Percentiles rank a stretch among this genome's conserved stretches.
Conservation (phyloP, 1,284 basidiomycete species). For the Trametes hirsuta region DNA sequence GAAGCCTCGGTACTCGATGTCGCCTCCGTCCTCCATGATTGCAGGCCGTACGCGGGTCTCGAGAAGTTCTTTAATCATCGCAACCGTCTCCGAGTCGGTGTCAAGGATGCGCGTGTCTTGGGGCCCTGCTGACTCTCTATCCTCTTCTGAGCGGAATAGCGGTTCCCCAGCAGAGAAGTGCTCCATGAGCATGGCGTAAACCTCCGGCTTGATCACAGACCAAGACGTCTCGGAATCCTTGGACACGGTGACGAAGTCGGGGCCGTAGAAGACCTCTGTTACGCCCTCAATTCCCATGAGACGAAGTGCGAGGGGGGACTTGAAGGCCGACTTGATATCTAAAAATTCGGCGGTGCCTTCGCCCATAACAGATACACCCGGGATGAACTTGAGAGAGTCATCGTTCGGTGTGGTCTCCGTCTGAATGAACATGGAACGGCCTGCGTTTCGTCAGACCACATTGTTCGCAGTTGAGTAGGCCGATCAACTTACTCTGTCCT, state of each 20-base stretch:
- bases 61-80: constrained; percentile 98
- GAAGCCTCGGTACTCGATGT: constrained; percentile 84
- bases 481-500: constrained; percentile 26
- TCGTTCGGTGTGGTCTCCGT: constrained; percentile 98
- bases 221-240: constrained; percentile 89
- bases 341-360: constrained; percentile 91
- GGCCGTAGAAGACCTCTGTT: constrained; percentile 90
- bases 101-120: constrained; percentile 97
- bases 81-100: constrained; percentile 95
- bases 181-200: constrained; percentile 98
- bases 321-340: constrained; percentile 81
- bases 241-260: constrained; percentile 96
- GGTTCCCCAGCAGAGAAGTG: constrained; percentile 89
- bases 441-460: constrained; percentile 41
- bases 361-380: constrained; percentile 84
- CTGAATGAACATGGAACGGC: constrained; percentile 94
- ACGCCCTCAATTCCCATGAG: constrained; percentile 95
- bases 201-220: constrained; percentile 95
- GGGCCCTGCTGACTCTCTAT: constrained; percentile 79
- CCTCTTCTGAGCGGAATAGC: constrained; percentile 83
- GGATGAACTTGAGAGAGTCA: constrained; percentile 98
- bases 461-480: not conserved
- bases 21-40: constrained; percentile 95
- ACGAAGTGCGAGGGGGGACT: constrained; percentile 90
- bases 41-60: constrained; percentile 95